phyloP scores from a whole-genome alignment of 495 filamentous ascomycete genomes.

The Parachaetomium inaequale region DNA sequence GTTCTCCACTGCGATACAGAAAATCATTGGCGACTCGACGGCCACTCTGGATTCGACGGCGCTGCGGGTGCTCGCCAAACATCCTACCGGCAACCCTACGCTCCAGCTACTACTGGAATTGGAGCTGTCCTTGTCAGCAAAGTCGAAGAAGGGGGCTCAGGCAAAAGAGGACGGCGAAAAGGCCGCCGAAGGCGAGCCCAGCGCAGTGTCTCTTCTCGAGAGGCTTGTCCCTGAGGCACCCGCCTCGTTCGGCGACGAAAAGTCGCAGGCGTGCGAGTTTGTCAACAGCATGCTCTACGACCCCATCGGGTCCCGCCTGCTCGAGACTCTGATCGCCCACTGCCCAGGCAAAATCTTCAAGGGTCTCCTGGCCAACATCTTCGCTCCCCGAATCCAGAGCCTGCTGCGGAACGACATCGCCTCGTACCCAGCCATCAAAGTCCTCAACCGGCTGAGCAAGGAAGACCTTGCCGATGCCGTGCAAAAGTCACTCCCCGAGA shows the following conservation, averaged over 20 bases:
- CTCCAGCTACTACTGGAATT: constrained; percentile 83
- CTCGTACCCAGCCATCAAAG: constrained; percentile 72
- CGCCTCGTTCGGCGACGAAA: constrained; percentile 41
- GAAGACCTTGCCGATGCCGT: constrained; percentile 73
- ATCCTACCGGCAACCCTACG: constrained; percentile 84
- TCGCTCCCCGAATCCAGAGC: constrained; percentile 69
- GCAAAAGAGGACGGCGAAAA: constrained; percentile 28
- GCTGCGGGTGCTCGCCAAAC: constrained; percentile 74
- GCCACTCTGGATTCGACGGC: constrained; percentile 66
- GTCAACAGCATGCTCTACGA: constrained; percentile 85
- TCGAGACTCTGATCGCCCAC: constrained; percentile 76
- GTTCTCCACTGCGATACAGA: constrained; percentile 70
- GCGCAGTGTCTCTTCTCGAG: constrained; percentile 33
- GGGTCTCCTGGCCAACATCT: constrained; percentile 66
- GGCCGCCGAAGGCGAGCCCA: constrained; percentile 9
- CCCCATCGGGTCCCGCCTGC: constrained; percentile 78
- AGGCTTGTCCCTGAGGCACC: constrained; percentile 45
- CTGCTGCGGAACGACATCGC: constrained; percentile 86
- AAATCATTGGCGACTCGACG: constrained; percentile 71
- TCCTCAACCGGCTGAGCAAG: constrained; percentile 77
- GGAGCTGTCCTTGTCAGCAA: constrained; percentile 67
- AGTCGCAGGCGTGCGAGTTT: constrained; percentile 53
- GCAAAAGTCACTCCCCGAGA: constrained; percentile 62
- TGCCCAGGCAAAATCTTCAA: constrained; percentile 89
- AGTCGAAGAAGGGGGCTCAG: constrained; percentile 49